These are phyloP conservation scores for Choanephora cucurbitarum DNA, from an alignment of 371 early-diverging fungal genomes.

Conservation along the genomic window DNA sequence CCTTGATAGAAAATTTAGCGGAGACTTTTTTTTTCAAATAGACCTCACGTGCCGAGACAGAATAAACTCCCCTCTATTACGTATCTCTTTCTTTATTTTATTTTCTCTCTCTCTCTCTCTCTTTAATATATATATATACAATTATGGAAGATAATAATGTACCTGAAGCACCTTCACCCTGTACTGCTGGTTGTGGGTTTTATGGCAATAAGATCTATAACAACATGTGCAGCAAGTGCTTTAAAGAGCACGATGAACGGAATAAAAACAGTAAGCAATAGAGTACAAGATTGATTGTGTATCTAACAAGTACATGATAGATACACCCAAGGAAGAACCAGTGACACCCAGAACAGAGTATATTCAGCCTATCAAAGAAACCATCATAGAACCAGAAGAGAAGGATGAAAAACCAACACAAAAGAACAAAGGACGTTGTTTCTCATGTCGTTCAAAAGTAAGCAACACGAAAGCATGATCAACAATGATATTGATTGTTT, in stretches of 20 bases:
- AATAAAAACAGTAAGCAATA: slow-evolving; percentile 19
- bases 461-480: too few relatives aligned
- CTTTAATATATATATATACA: background rate
- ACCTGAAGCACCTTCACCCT: slow-evolving; percentile 46
- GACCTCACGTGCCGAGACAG: too few relatives aligned
- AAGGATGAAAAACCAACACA: slow-evolving; percentile 49
- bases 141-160: background rate
- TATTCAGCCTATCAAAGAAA: too few relatives aligned
- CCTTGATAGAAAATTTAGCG: too few relatives aligned
- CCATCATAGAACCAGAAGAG: slow-evolving; percentile 22
- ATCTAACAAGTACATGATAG: slow-evolving; percentile 5
- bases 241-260: slow-evolving; percentile 42
- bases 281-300: slow-evolving; percentile 1
- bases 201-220: slow-evolving; percentile 62
- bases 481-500: too few relatives aligned
- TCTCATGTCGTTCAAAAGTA: slow-evolving; percentile 72
- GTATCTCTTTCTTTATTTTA: too few relatives aligned
- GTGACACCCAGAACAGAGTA: slow-evolving; percentile 23
- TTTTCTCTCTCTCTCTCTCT: too few relatives aligned
- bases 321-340: background rate
- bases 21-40: too few relatives aligned
- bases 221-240: slow-evolving; percentile 85
- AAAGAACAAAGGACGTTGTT: slow-evolving; percentile 76
- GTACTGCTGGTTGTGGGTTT: slow-evolving; percentile 69
- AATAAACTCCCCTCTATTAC: too few relatives aligned